Base-by-base conservation (phyloP, 805 yeast species). In the Lachancea mirantina region DNA sequence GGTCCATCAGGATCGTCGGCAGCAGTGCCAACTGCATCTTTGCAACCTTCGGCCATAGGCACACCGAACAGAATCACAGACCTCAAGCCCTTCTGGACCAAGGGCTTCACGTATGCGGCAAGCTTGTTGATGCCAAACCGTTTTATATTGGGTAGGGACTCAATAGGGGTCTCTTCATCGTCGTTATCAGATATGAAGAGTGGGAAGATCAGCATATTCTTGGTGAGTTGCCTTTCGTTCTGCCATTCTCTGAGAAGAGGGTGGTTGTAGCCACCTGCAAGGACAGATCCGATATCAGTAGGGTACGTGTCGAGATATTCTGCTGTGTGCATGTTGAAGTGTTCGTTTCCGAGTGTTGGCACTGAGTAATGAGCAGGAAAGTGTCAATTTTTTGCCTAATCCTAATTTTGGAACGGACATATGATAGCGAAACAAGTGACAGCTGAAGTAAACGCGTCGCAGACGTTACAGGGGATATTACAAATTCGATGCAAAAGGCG, bases 1-100 rank as follows among this genome's bases (percentile, higher is more conserved):
- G 98, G 97, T 0, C 97, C 96, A 20, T 84, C 72, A 23, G 96
- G 95, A 57, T 87, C 95, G 57, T 92, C 97, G 2, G 98, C 98
- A 28, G 85, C 73, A 2, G 95, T 74, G 6, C 96, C 98, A 20
- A 65, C 67, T 5, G 72, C 67, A 57, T 92, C 98, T 50, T 92
- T 92, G 30, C 62, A 72, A 6, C 81, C 85, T 1, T 70, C 77
- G 35, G 74, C 74, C 46, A 84, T 55, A 11, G 94, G 89, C 6
- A 92, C 96, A 26, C 98, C 98, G 59, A 92, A 92, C 38, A 92
- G 63, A 36, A 92, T 80, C 8, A 92, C 97, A 0, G 96, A 70
- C 41, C 72, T 68, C 28, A 92, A 67, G 2, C 98, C 98, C 52
- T 88, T 88, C 4, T 63, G 68, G 8, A 89, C 81, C 28, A 92